phyloP scores from a whole-genome alignment of 2,329 filamentous ascomycete species.

The Berkeleyomyces rouxiae region DNA sequence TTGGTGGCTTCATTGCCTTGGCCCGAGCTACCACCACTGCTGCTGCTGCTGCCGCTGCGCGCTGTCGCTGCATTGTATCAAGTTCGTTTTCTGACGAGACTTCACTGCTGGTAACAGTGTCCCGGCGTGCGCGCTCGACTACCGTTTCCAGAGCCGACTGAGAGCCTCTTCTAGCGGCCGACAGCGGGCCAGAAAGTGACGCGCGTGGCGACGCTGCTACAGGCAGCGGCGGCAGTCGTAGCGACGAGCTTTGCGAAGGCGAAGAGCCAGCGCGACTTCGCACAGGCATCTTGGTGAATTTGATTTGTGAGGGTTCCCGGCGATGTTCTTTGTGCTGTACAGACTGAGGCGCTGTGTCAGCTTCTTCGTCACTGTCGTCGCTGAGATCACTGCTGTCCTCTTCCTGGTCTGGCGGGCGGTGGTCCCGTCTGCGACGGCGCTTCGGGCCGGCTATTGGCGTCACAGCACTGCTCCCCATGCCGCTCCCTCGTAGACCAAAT shows the following conservation, averaged over 20 bases:
- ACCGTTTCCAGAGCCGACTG: constrained; percentile 54
- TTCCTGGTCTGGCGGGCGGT: constrained; percentile 53
- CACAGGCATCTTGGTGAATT: constrained; percentile 90
- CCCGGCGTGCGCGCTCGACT: constrained; percentile 51
- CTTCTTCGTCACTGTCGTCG: constrained; percentile 69
- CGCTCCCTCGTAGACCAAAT: constrained; percentile 53
- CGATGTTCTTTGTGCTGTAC: constrained; percentile 28
- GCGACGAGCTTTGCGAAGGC: constrained; percentile 53
- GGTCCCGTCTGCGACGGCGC: constrained; percentile 46
- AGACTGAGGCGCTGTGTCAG: constrained; percentile 38
- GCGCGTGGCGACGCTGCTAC: constrained; percentile 29
- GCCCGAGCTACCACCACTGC: constrained; percentile 26
- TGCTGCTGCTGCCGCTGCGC: constrained; percentile 42
- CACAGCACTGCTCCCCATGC: constrained; percentile 48
- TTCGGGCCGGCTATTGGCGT: constrained; percentile 52
- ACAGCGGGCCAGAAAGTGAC: constrained; percentile 1
- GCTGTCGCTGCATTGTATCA: constrained; percentile 48
- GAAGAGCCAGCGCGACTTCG: constrained; percentile 76
- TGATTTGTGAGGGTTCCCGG: constrained; percentile 71
- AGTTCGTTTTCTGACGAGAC: constrained; percentile 71
- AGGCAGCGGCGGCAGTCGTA: constrained; percentile 35
- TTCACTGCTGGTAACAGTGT: constrained; percentile 69
- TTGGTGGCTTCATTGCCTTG: constrained; percentile 17
- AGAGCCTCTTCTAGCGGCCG: constrained; percentile 43
- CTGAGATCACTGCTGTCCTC: constrained; percentile 74